Base-by-base conservation (phyloP, 495 filamentous ascomycete genomes). In the Rhizodiscina lignyota region DNA sequence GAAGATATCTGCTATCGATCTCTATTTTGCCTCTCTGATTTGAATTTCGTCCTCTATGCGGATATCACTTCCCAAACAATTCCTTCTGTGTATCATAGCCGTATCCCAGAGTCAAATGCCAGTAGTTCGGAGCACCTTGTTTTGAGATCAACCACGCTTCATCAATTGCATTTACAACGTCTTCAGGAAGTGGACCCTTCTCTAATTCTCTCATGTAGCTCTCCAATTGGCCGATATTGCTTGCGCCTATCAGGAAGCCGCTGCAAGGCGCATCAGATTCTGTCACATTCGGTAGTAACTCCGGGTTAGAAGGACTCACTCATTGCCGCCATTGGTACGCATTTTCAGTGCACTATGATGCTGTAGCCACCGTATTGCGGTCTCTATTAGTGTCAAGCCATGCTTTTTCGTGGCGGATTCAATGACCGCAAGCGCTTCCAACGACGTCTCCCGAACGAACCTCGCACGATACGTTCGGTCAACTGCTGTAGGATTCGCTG, bases 301-400 rank as follows among this genome's bases (percentile, higher is more conserved):
- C 50, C 13, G 55, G 49, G 28, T 47, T 42, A 0, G 63, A 51
- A 34, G 68, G 64, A 0, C 39, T 33, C n/a, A 49, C 59, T 66
- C 67, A 74, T 18, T 58, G 2, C 33, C 18, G 15, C 18, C 33
- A 20, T 22, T 35, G 2, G 30, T 18, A 3, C 33, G 13, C 33
- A 89, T 66, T 26, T 76, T 79, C 29, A 94, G 60, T 13, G 59
- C 62, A 0, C 75, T 83, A 46, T 94, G 85, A 42, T 92, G 73
- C 28, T 63, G 70, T 16, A 70, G 53, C 85, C 85, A 92, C 32
- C 85, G 62, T 36, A 93, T 55, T 11, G 84, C 84, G 2, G 65
- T 74, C 58, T 94, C 84, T 11, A 84, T 58, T 56, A 92, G 51
- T 0, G 77, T 83, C 34, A 94, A 51, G 1, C 68, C 73, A 38